Percentiles rank a stretch among this genome's conserved stretches.
Evolutionary conservation across 2,329 filamentous ascomycete species (phyloP).

Genomic region (Mycocentrospora acerina): DNA sequence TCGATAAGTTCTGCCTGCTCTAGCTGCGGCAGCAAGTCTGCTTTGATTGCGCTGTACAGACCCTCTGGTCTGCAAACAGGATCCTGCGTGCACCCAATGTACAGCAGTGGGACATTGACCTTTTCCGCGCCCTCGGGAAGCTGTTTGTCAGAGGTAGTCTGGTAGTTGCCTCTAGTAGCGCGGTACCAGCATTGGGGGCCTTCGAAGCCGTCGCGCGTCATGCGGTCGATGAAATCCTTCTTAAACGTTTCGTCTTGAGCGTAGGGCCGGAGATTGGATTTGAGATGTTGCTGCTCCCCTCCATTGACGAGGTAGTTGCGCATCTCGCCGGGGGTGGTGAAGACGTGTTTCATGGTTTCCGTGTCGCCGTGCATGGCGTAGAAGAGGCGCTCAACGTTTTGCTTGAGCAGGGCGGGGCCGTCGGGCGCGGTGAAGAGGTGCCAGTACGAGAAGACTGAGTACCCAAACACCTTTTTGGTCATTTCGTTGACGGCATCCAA

Average conservation of each 20-base stretch:
- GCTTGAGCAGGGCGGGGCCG: conserved; percentile 41
- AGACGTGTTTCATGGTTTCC: conserved; percentile 39
- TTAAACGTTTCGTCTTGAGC: conserved; percentile 34
- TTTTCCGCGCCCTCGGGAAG: conserved; percentile 18
- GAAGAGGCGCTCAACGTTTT: conserved; percentile 44
- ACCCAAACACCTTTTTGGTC: conserved; percentile 41
- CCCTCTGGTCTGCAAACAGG: conserved; percentile 36
- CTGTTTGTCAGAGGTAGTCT: conserved; percentile 29
- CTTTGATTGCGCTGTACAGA: conserved; percentile 28
- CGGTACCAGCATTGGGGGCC: conserved; percentile 44
- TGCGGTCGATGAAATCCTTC: conserved; percentile 38
- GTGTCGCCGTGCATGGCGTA: conserved; percentile 36
- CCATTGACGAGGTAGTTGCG: conserved; percentile 25
- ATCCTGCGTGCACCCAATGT: conserved; percentile 37
- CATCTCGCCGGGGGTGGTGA: conserved; percentile 42
- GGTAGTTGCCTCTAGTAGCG: conserved; percentile 22
- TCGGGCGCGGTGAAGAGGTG: conserved; percentile 48
- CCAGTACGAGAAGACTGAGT: conserved; percentile 48
- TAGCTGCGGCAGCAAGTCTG: conserved; percentile 33
- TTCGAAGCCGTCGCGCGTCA: conserved; percentile 37
- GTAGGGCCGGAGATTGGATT: conserved; percentile 32
- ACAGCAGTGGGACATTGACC: conserved; percentile 43
- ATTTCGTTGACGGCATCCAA: conserved; percentile 38
- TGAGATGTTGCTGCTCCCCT: no score
- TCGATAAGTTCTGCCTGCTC: conserved; percentile 35